These are phyloP conservation scores for Agaricus sinodeliciosus DNA, from an alignment of 768 basidiomycete species.

Conservation along the genomic window DNA sequence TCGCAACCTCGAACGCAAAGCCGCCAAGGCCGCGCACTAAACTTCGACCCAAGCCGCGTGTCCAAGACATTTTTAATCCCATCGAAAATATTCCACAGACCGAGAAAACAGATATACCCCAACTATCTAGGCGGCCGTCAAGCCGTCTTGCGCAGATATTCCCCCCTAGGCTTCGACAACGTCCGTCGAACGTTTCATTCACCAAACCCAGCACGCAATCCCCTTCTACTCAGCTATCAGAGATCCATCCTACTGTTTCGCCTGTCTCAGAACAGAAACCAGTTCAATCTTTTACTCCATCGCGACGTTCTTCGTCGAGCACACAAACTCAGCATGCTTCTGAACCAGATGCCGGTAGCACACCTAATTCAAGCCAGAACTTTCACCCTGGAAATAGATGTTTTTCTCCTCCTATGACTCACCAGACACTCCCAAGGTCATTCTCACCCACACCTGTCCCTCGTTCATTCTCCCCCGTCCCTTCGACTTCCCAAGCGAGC, in stretches of 20 bases:
- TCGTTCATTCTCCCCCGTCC: conserved; percentile 28
- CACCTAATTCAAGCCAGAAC: background rate
- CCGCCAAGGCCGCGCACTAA: conserved; percentile 14
- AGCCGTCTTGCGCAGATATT: conserved; percentile 33
- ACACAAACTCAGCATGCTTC: background rate
- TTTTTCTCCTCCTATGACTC: background rate
- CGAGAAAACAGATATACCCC: conserved; percentile 7
- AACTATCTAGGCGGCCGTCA: conserved; percentile 31
- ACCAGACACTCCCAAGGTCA: background rate
- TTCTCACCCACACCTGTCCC: conserved; percentile 15
- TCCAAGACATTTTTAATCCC: conserved; percentile 26
- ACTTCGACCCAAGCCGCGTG: conserved; percentile 24
- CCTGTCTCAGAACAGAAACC: background rate
- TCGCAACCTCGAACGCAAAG: conserved; percentile 28
- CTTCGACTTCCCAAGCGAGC: conserved; percentile 20
- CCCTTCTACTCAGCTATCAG: background rate
- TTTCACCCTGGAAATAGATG: background rate
- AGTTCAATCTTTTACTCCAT: background rate
- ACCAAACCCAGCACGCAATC: conserved; percentile 12
- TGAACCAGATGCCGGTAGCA: background rate
- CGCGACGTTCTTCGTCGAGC: conserved; percentile 4
- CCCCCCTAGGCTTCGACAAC: conserved; percentile 18
- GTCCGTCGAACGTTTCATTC: conserved; percentile 21
- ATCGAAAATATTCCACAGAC: conserved; percentile 13
- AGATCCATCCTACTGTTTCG: background rate